Evolutionary conservation across 2,329 filamentous ascomycete species (phyloP), one percentile per base, ranked within the genome.

Genomic region (Colletotrichum sansevieriae): DNA sequence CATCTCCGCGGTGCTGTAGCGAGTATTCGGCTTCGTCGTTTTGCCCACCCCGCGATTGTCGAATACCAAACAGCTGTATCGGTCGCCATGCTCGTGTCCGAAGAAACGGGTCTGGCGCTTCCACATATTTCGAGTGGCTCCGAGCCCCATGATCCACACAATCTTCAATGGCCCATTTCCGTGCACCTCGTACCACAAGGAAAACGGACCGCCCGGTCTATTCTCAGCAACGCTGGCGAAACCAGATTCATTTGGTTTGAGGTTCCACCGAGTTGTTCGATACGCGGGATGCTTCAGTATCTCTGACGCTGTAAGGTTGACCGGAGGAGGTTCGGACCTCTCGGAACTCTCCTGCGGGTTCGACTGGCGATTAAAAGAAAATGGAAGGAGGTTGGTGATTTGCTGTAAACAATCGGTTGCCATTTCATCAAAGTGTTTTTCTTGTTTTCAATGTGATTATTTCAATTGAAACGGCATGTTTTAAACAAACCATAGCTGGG

Each of bases 1-100:
- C 91, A 93, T 93, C 72, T 91, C 89, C 12, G 85, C 88, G 1
- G 91, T 92, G 35, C 88, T 89, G 78, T 93, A 93, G 37, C 89
- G 84, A 71, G 84, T 80, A 33, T 87, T 73, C 0, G 91, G 91
- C 75, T 90, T 91, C 74, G 89, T 88, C 12, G 88, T 91, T 57
- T 84, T 83, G 49, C 91, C 90, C 73, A 92, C 89, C 44, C 90
- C 90, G 70, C 91, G 84, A 75, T 92, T 92, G 78, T 92, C 91
- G 72, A 90, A 84, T 54, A 92, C 80, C 7, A 93, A 81, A 63
- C 83, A 87, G 2, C 87, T 87, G 76, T 91, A 92, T 68, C 84
- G 82, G 65, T 85, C 81, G 39, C 80, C 83, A 65, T 88, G 80
- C 7, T 82, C 78, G 76, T 92, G 90, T 29, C 88, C 89, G 74